Conservation (phyloP, 371 early-diverging fungal genomes). For the Mucor lusitanicus region DNA sequence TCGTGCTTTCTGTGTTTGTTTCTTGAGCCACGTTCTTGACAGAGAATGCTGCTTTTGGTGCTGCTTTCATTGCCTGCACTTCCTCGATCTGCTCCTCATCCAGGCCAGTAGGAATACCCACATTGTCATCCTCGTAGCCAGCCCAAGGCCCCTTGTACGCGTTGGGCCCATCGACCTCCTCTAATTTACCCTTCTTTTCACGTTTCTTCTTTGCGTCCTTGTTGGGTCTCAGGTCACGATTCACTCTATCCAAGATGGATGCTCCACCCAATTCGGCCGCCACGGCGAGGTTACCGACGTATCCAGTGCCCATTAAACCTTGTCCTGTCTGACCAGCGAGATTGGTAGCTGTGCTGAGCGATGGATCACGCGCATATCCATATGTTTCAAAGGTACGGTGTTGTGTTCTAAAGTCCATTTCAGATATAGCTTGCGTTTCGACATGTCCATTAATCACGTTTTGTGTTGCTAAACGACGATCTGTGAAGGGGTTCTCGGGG, state of each 20-base stretch:
- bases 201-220: slow-evolving; percentile 66
- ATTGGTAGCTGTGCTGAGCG: slow-evolving; percentile 40
- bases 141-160: slow-evolving; percentile 96
- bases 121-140: slow-evolving; percentile 83
- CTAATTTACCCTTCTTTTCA: slow-evolving; percentile 78
- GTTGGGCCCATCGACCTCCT: slow-evolving; percentile 75
- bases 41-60: slow-evolving; percentile 27
- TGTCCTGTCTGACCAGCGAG: slow-evolving; percentile 55
- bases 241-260: slow-evolving; percentile 56
- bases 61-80: slow-evolving; percentile 8
- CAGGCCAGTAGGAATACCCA: slow-evolving; percentile 61
- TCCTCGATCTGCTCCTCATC: slow-evolving; percentile 55
- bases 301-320: slow-evolving; percentile 63
- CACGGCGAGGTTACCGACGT: slow-evolving; percentile 68
- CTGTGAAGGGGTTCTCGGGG: slow-evolving; percentile 75
- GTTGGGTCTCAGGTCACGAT: slow-evolving; percentile 48
- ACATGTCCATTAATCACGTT: slow-evolving; percentile 82
- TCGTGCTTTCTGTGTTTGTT: slow-evolving; percentile 65
- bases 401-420: slow-evolving; percentile 77
- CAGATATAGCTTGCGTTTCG: slow-evolving; percentile 78
- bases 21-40: slow-evolving; percentile 36
- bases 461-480: slow-evolving; percentile 52
- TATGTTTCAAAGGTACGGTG: slow-evolving; percentile 78
- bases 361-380: slow-evolving; percentile 89
- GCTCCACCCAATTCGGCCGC: slow-evolving; percentile 53